Evolutionary conservation across 2,329 filamentous ascomycete genomes (phyloP), one percentile per base, ranked within the genome.

Genomic region (Emmonsia crescens): DNA sequence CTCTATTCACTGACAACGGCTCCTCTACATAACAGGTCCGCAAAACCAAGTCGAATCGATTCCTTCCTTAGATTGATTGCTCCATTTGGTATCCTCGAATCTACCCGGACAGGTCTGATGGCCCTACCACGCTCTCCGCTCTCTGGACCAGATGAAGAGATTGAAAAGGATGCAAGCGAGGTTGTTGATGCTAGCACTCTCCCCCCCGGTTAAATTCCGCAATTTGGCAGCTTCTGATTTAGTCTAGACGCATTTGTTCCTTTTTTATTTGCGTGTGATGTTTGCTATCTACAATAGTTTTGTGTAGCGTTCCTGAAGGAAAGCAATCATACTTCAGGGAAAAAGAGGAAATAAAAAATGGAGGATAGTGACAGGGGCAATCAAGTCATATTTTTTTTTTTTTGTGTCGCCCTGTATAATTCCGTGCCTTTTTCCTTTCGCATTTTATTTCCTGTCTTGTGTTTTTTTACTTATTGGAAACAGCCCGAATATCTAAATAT

Each of bases 51-150:
- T 64, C 88, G 94, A 77, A 96, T 99, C 72, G 91, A 99, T 77
- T 96, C 91, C 1, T 99, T 96, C 81, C 88, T 99, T 78, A 99
- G 97, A 80, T 83, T 99, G 65, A 87, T 99, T 71, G 83, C 85
- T 62, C 93, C 93, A 14, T 99, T 97, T 74, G 94, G 94, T 72
- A 96, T 99, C 68, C 83, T 99, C 59, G 94, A 99, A 79, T 96
- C 92, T 58, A 91, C 93, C 59, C 86, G 94, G 64, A 97, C 94
- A 62, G 94, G 94, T 75, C 83, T 99, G 63, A 99, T 97, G 93
- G 94, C 94, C 56, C 82, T 99, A 67, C 94, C 94, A 62, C 88
- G 94, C 67, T 96, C 94, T 42, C 94, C 94, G 46, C 84, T 99
- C 55, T 85, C 89, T 65, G 88, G 85, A 62, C 83, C 85, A 29